These are phyloP conservation scores for Pseudonitzschia multiseries DNA, from an alignment of 108 stramenopile species.

Conservation along the genomic window DNA sequence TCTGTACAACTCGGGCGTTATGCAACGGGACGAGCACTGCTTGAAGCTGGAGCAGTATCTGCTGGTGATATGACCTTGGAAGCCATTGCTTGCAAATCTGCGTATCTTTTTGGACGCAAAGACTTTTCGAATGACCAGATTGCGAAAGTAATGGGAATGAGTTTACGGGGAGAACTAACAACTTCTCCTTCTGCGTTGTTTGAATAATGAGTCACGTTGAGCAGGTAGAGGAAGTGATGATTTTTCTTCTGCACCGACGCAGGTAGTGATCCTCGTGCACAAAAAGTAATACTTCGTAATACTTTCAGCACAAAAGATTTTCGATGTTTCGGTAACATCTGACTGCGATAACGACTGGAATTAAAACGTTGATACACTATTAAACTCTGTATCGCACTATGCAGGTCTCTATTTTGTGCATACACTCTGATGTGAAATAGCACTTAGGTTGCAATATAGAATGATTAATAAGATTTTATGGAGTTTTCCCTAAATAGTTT, in stretches of 20 bases:
- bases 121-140: conserved; percentile 62
- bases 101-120: conserved; percentile 86
- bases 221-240: not conserved
- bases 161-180: conserved; percentile 78
- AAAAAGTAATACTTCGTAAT: no score
- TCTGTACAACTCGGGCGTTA: conserved; percentile 89
- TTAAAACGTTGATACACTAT: no score
- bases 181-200: conserved; percentile 65
- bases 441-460: no score
- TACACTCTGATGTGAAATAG: no score
- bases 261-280: no score
- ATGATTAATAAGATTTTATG: no score
- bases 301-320: no score
- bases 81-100: conserved; percentile 87
- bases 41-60: conserved; percentile 81
- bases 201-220: conserved; percentile 43
- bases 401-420: no score
- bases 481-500: no score
- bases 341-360: no score
- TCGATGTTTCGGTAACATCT: no score
- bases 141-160: conserved; percentile 64
- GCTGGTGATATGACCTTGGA: conserved; percentile 97
- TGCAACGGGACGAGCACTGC: conserved; percentile 83
- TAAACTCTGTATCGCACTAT: no score
- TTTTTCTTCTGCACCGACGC: not conserved